Base-by-base conservation (phyloP, 306 rosid genomes). In the Medicago lupulina region DNA sequence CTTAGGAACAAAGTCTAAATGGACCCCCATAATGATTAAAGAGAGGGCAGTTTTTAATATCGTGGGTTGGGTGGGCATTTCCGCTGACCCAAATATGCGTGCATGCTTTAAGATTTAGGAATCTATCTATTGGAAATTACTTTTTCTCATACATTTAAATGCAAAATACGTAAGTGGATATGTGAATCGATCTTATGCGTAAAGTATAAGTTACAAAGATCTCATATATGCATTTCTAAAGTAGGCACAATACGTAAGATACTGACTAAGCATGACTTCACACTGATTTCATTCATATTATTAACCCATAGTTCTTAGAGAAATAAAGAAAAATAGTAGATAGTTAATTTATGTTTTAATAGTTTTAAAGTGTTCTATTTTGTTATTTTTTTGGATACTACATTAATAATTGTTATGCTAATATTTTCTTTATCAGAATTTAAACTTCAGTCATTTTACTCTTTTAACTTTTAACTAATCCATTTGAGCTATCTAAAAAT, bases 211-310 rank as follows among this genome's bases (percentile, higher is more conserved):
- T 77, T 83, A 89, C 88, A 80, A 84, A 88, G 87, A 87, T 87
- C 16, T 23, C 38, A 84, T 76, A 73, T 80, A 10, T 77, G 74
- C 83, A 15, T 72, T 70, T 71, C 40, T 77, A 16, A 9, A 15
- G 83, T 78, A 75, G 83, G 77, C 49, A 81, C 81, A 55, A 76
- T 51, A 83, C 93, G 94, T 88, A 87, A 84, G 83, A 82, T 71
- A 67, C 75, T 89, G 82, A 87, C 92, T 77, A 87, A 87, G 88
- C 97, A 86, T 91, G 96, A 93, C 94, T 74, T 91, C 97, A 93
- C 31, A 6, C 76, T 85, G 62, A 78, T 65, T 36, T 81, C 83
- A 81, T 73, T 8, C 9, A 51, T 3, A 46, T 12, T 11, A 39
- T 8, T 40, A 3, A 40, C 44, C 3, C 9, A 2, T 9, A 40